phyloP scores from a whole-genome alignment of 345 rosid genomes.

The Ceriops decandra region DNA sequence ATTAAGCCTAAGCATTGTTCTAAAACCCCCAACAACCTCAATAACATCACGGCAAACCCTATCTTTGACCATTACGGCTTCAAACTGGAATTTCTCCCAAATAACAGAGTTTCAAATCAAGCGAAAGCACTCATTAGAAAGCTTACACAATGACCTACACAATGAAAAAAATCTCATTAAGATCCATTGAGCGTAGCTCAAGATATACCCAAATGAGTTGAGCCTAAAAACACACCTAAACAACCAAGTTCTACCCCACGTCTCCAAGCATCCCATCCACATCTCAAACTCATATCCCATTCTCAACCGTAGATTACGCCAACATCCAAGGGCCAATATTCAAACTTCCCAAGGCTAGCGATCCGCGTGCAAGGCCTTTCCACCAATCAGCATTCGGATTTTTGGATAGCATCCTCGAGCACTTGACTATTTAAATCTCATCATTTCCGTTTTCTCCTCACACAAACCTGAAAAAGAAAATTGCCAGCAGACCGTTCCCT shows the following conservation, averaged over 20 bases:
- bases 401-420: slow-evolving; percentile 35
- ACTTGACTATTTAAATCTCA: slow-evolving; percentile 52
- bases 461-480: slow-evolving; percentile 26
- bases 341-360: slow-evolving; percentile 36
- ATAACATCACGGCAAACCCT: slow-evolving; percentile 52
- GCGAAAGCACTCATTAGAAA: slow-evolving; percentile 31
- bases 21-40: slow-evolving; percentile 23
- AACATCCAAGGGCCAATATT: slow-evolving; percentile 57
- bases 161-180: slow-evolving; percentile 14
- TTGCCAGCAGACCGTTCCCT: neutral
- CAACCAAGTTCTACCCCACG: slow-evolving; percentile 12
- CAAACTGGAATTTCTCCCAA: slow-evolving; percentile 27
- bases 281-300: slow-evolving; percentile 3
- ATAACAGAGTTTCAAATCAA: neutral
- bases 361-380: slow-evolving; percentile 43
- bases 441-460: slow-evolving; percentile 10
- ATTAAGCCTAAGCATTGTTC: slow-evolving; percentile 20
- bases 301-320: slow-evolving; percentile 41
- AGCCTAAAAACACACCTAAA: slow-evolving; percentile 72
- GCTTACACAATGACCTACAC: slow-evolving; percentile 41
- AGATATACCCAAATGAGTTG: slow-evolving; percentile 33
- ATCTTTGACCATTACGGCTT: slow-evolving; percentile 52
- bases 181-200: slow-evolving; percentile 14
- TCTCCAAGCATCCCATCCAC: slow-evolving; percentile 21
- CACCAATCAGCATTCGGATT: slow-evolving; percentile 50